phyloP scores from a whole-genome alignment of 106 monocot species.

The Hemerocallis citrina region DNA sequence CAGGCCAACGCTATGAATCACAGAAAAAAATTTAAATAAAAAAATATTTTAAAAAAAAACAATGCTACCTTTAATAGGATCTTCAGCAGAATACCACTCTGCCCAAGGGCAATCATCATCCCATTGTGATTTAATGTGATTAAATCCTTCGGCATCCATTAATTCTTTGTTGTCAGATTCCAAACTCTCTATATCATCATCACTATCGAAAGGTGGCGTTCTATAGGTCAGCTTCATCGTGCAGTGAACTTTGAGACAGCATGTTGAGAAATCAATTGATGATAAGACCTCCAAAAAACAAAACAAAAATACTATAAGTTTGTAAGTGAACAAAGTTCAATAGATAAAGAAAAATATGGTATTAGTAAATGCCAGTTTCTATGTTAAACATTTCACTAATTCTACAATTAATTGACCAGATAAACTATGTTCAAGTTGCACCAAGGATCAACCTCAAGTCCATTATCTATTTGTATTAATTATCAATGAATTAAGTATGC shows the following conservation, averaged over 20 bases:
- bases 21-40: not conserved
- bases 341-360: not conserved
- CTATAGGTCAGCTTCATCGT: slow-evolving; percentile 86
- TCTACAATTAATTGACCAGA: not conserved
- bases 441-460: not conserved
- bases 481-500: too few species aligned
- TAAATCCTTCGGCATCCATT: slow-evolving; percentile 19
- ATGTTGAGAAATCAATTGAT: slow-evolving; percentile 60
- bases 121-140: slow-evolving; percentile 53
- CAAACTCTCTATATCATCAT: slow-evolving; percentile 30
- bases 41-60: not conserved
- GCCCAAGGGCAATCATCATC: slow-evolving; percentile 98
- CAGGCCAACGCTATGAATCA: not conserved
- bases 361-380: not conserved
- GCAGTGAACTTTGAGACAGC: slow-evolving; percentile 50
- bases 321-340: not conserved
- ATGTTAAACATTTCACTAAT: not conserved
- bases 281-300: slow-evolving; percentile 53
- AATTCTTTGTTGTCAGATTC: slow-evolving; percentile 25
- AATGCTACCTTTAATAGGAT: slow-evolving; percentile 76
- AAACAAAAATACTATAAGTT: slow-evolving; percentile 5
- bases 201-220: slow-evolving; percentile 69
- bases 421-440: not conserved
- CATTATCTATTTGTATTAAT: too few species aligned
- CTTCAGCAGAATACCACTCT: slow-evolving; percentile 98